These are phyloP conservation scores for Anthoceros angustus DNA, from an alignment of 225 moss, liverwort and hornwort genomes.

Conservation along the genomic window DNA sequence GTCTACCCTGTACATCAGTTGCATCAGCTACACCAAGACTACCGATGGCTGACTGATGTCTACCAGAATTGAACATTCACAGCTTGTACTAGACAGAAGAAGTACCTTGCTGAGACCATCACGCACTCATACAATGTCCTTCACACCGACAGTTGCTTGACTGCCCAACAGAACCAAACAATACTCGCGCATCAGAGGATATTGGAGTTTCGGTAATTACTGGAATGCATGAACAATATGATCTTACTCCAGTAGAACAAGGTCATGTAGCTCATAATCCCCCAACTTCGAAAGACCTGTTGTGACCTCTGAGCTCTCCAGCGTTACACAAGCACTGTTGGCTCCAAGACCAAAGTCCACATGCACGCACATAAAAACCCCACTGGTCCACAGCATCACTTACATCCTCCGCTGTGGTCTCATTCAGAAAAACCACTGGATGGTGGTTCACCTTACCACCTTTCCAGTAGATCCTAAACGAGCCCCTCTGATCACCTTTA, in stretches of 20 bases:
- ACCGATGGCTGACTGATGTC: too few species aligned
- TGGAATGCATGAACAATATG: constrained; percentile 8
- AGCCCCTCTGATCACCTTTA: constrained; percentile 77
- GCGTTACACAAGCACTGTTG: background rate
- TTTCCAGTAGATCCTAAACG: constrained; percentile 91
- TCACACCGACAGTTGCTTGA: constrained; percentile 67
- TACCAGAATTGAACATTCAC: too few species aligned
- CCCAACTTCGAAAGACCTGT: constrained; percentile 80
- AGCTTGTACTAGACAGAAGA: background rate
- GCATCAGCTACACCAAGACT: background rate
- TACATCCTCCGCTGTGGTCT: constrained; percentile 87
- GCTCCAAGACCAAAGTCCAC: background rate
- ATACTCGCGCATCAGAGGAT: background rate
- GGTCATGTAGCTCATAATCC: constrained; percentile 93
- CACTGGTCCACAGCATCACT: constrained; percentile 14
- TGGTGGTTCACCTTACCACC: constrained; percentile 72
- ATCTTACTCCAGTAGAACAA: constrained; percentile 72
- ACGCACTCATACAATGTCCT: constrained; percentile 69
- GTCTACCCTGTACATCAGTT: constrained; percentile 46
- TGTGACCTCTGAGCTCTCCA: constrained; percentile 88
- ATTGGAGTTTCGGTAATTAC: background rate
- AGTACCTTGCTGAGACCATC: constrained; percentile 75
- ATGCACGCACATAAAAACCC: background rate
- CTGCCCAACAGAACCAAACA: constrained; percentile 20
- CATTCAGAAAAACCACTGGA: constrained; percentile 73